A percentile compares a stretch with the other conserved stretches of the same genome.
Evolutionary conservation across 1,139 yeast species (phyloP).

Genomic region (Diutina catenulata): DNA sequence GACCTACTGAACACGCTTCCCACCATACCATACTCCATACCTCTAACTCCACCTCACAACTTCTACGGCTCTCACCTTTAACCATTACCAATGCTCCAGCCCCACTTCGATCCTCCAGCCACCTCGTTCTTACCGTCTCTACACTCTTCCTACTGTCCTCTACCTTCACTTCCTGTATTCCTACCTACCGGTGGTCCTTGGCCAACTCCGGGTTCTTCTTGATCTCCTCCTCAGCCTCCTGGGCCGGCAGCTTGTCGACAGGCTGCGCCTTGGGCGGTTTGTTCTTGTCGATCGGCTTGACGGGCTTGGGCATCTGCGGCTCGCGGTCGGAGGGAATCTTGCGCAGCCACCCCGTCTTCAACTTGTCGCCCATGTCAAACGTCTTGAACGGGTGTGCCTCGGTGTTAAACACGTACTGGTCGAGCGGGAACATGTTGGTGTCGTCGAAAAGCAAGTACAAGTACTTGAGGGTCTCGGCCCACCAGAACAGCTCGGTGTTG

Average conservation of each 20-base stretch:
- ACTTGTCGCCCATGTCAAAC: slow-evolving; percentile 41
- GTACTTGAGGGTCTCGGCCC: slow-evolving; percentile 87
- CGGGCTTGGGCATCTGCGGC: slow-evolving; percentile 1
- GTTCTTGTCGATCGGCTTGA: slow-evolving; percentile 16
- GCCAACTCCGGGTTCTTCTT: slow-evolving; percentile 21
- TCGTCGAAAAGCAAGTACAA: slow-evolving; percentile 72
- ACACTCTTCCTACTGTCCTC: slow-evolving; percentile 2
- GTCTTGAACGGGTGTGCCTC: slow-evolving; percentile 90
- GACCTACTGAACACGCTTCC: no score
- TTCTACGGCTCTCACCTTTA: no score
- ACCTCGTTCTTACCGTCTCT: no score
- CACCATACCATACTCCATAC: no score
- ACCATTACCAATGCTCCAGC: no score
- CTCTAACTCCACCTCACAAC: no score
- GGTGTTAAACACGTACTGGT: slow-evolving; percentile 71
- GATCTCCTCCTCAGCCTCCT: slow-evolving; percentile 25
- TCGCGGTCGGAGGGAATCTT: slow-evolving; percentile 6
- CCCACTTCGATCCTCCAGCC: no score
- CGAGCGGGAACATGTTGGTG: slow-evolving; percentile 43
- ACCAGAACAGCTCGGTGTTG: slow-evolving; percentile 89
- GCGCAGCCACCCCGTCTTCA: slow-evolving; percentile 57
- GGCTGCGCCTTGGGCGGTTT: slow-evolving; percentile 33
- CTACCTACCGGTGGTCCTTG: slow-evolving; percentile 8
- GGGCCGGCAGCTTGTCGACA: slow-evolving; percentile 27
- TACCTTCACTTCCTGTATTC: no score